These are phyloP conservation scores for Candida montana DNA, from an alignment of 805 yeast genomes.

Conservation along the genomic window DNA sequence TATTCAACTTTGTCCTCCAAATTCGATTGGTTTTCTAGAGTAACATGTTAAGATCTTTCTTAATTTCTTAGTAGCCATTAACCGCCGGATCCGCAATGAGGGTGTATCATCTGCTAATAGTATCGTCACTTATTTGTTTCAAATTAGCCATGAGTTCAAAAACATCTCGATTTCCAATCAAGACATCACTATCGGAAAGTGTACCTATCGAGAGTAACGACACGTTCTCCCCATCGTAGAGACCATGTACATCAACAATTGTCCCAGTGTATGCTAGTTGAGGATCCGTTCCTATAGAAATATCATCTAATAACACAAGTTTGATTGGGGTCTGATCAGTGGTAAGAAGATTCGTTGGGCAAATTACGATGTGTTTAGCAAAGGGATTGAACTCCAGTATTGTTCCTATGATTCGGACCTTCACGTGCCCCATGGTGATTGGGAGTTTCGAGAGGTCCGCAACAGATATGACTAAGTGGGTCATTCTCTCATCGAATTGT, in stretches of 20 bases:
- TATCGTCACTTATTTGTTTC: background rate
- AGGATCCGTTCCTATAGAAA: slow-evolving; percentile 10
- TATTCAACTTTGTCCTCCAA: too few species aligned
- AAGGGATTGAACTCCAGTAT: slow-evolving; percentile 17
- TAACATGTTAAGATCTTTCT: too few species aligned
- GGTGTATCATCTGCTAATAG: background rate
- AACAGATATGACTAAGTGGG: background rate
- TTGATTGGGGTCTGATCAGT: slow-evolving; percentile 1
- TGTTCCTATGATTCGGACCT: slow-evolving; percentile 19
- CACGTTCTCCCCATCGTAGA: slow-evolving; percentile 14
- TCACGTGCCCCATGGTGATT: slow-evolving; percentile 3
- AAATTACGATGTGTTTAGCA: slow-evolving; percentile 10
- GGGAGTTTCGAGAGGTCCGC: background rate
- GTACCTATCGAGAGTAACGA: slow-evolving; percentile 9
- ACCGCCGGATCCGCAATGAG: too few species aligned
- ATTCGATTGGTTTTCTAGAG: too few species aligned
- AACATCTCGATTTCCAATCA: background rate
- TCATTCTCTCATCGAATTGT: too few species aligned
- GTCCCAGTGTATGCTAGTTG: slow-evolving; percentile 18
- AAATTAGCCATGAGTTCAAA: background rate
- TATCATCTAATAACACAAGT: slow-evolving; percentile 14
- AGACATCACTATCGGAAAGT: background rate
- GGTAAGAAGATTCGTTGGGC: slow-evolving; percentile 14
- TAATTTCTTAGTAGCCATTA: too few species aligned
- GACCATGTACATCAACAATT: slow-evolving; percentile 14